phyloP scores from a whole-genome alignment of 345 rosid species.

The rapeseed (Brassica napus) region DNA sequence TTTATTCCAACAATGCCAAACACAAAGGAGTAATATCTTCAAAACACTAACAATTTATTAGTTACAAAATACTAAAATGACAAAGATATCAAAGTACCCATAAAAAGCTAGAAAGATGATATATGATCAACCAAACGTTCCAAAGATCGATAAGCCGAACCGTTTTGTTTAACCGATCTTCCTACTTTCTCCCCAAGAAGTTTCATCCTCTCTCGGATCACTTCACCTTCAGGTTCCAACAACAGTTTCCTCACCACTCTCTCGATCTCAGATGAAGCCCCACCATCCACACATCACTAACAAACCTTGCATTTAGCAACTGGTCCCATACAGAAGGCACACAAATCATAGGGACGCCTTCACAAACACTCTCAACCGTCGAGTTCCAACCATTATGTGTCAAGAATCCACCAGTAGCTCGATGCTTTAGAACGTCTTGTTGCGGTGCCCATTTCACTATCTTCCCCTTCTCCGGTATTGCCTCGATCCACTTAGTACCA shows the following conservation, averaged over 20 bases:
- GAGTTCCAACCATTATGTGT: constrained; percentile 27
- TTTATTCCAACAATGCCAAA: background rate
- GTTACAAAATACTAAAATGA: background rate
- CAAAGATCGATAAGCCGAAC: constrained; percentile 1
- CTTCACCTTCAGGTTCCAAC: background rate
- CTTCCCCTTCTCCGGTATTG: constrained; percentile 34
- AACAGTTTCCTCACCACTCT: background rate
- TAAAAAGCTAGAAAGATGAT: background rate
- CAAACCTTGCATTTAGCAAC: constrained; percentile 3
- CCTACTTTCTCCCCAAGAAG: background rate
- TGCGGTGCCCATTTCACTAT: constrained; percentile 39
- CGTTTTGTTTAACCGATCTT: constrained; percentile 5
- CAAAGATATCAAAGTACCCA: background rate
- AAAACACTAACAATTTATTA: background rate
- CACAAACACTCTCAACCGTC: constrained; percentile 27
- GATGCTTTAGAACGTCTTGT: constrained; percentile 24
- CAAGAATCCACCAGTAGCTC: constrained; percentile 28
- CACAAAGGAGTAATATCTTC: background rate
- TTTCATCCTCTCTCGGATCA: constrained; percentile 5
- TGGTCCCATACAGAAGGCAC: constrained; percentile 9
- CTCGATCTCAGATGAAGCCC: constrained; percentile 20
- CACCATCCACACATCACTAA: constrained; percentile 7
- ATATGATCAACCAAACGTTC: background rate
- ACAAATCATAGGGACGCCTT: constrained; percentile 25
- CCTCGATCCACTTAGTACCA: constrained; percentile 10